Percentiles rank a stretch among this genome's conserved stretches.
These are phyloP conservation scores for Achaetomiella virescens DNA, from an alignment of 495 filamentous ascomycete genomes.

Conservation along the genomic window DNA sequence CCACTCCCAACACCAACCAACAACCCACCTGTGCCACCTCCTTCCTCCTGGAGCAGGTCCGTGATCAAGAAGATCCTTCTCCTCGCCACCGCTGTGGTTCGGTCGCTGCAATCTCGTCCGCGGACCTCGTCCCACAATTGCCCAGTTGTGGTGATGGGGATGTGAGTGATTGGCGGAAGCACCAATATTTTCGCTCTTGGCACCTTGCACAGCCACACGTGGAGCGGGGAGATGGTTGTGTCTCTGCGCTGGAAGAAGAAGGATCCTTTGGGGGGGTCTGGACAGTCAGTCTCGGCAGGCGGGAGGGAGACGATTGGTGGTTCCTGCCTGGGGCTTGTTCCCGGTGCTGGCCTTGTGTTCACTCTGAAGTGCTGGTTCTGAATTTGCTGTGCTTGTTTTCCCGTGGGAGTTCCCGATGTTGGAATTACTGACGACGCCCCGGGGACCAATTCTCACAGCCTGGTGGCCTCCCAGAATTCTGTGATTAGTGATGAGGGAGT, in stretches of 20 bases:
- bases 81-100: neutral
- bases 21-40: neutral
- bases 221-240: neutral
- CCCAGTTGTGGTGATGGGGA: neutral
- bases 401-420: too few species aligned
- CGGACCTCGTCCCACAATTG: neutral
- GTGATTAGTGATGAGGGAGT: too few species aligned
- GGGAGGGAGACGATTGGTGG: neutral
- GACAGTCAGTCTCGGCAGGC: neutral
- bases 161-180: neutral
- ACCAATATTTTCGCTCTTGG: neutral
- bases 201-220: conserved; percentile 9
- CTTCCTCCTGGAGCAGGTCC: neutral
- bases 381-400: neutral
- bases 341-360: neutral
- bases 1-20: neutral
- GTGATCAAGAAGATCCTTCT: neutral
- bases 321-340: neutral
- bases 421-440: too few species aligned
- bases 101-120: neutral
- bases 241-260: neutral
- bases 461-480: too few species aligned
- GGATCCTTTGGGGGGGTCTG: neutral
- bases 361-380: neutral
- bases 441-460: too few species aligned